A percentile compares a stretch with the other conserved stretches of the same genome.
Conservation (phyloP, 306 rosid genomes). For the Purshia tridentata region DNA sequence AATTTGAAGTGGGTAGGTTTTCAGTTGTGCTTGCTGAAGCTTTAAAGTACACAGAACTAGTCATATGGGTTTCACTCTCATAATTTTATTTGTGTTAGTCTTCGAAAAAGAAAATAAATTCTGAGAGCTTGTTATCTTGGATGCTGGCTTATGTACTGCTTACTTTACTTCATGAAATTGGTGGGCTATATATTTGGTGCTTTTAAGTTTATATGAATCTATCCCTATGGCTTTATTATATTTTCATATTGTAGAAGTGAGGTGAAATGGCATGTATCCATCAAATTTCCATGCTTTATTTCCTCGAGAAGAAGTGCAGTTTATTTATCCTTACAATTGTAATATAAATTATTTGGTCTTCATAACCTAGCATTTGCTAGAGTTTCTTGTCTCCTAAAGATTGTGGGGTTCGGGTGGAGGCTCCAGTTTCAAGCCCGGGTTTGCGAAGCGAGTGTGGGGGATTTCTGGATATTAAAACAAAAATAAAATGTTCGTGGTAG, state of each 20-base stretch:
- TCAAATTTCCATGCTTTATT: neutral
- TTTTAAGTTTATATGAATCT: neutral
- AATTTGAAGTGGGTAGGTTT: slow-evolving; percentile 61
- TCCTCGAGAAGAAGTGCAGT: neutral
- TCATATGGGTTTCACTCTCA: slow-evolving; percentile 43
- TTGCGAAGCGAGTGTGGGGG: too few species aligned
- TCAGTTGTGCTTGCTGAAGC: slow-evolving; percentile 44
- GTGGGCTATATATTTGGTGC: slow-evolving; percentile 10
- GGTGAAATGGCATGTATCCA: neutral
- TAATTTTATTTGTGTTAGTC: slow-evolving; percentile 33
- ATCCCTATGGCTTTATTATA: neutral
- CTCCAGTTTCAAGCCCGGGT: too few species aligned
- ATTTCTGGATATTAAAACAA: too few species aligned
- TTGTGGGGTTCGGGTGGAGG: too few species aligned
- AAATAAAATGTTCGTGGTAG: too few species aligned
- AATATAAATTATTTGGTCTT: neutral
- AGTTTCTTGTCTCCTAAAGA: too few species aligned
- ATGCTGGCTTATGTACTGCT: slow-evolving; percentile 30
- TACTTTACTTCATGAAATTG: slow-evolving; percentile 19
- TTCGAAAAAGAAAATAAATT: slow-evolving; percentile 47
- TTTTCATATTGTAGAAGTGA: too few species aligned
- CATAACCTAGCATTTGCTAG: too few species aligned
- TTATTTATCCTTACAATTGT: neutral
- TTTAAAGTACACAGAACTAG: slow-evolving; percentile 48
- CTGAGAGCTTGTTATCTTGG: slow-evolving; percentile 37